Evolutionary conservation across 2,329 filamentous ascomycete species (phyloP).

Genomic region (Talaromyces pinophilus): DNA sequence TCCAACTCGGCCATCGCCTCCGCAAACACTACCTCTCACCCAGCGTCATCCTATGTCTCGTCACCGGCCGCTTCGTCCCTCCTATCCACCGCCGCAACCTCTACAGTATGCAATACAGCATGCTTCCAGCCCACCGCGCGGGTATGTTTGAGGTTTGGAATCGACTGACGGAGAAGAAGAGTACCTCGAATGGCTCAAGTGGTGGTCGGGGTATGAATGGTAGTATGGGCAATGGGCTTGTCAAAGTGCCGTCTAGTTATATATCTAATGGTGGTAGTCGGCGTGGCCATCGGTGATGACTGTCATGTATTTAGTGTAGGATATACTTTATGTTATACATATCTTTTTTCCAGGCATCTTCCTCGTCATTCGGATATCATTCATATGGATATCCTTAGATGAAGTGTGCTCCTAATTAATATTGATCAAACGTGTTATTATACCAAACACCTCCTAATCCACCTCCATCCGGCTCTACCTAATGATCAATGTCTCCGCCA

Average conservation of each 20-base stretch:
- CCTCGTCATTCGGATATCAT: not conserved
- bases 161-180: conserved; percentile 58
- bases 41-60: conserved; percentile 79
- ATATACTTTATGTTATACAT: not conserved
- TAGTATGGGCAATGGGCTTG: conserved; percentile 9
- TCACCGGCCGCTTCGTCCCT: conserved; percentile 89
- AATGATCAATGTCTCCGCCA: no score
- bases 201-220: not conserved
- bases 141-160: conserved; percentile 85
- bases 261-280: conserved; percentile 19
- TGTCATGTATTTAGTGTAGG: not conserved
- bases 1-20: conserved; percentile 87
- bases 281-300: conserved; percentile 16
- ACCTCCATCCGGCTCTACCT: no score
- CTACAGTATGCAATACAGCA: conserved; percentile 96
- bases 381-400: no score
- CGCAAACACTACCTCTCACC: conserved; percentile 94
- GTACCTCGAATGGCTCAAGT: conserved; percentile 19
- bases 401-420: no score
- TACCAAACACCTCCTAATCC: no score
- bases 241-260: conserved; percentile 19
- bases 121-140: conserved; percentile 81
- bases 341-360: not conserved
- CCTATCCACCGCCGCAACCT: conserved; percentile 92
- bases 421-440: no score